Evolutionary conservation across 192 early-diverging fungal genomes (phyloP).

Genomic region (Ambispora gerdemannii): DNA sequence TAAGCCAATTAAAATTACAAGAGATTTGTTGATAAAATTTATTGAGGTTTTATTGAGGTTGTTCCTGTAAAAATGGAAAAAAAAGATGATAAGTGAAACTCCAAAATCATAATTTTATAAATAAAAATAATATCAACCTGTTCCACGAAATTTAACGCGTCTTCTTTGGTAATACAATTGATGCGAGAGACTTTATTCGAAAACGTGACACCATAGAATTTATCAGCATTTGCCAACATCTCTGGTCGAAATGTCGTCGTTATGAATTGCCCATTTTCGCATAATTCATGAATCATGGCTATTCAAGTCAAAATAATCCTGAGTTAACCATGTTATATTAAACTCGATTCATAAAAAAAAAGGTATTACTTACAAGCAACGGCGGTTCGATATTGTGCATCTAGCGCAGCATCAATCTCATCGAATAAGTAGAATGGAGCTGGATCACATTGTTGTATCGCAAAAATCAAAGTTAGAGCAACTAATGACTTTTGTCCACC

Average conservation of each 20-base stretch:
- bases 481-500: constrained; percentile 99
- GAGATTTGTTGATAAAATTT: too few species aligned
- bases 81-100: neutral
- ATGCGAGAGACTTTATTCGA: constrained; percentile 91
- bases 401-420: constrained; percentile 98
- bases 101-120: neutral
- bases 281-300: constrained; percentile 88
- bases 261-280: constrained; percentile 88
- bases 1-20: too few species aligned
- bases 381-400: constrained; percentile 89
- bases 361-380: constrained; percentile 66
- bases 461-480: constrained; percentile 94
- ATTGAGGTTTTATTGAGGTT: constrained; percentile 17
- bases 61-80: constrained; percentile 3
- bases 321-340: neutral
- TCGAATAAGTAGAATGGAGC: constrained; percentile 99
- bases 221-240: constrained; percentile 84
- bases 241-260: constrained; percentile 98
- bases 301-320: neutral
- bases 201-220: constrained; percentile 98
- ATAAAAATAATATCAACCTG: constrained; percentile 37
- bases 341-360: neutral
- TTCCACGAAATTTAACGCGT: constrained; percentile 67
- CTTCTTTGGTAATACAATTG: constrained; percentile 66
- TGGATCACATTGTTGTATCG: constrained; percentile 97